Conservation (phyloP, 768 basidiomycete species). For the Fistulinella prunicolor region DNA sequence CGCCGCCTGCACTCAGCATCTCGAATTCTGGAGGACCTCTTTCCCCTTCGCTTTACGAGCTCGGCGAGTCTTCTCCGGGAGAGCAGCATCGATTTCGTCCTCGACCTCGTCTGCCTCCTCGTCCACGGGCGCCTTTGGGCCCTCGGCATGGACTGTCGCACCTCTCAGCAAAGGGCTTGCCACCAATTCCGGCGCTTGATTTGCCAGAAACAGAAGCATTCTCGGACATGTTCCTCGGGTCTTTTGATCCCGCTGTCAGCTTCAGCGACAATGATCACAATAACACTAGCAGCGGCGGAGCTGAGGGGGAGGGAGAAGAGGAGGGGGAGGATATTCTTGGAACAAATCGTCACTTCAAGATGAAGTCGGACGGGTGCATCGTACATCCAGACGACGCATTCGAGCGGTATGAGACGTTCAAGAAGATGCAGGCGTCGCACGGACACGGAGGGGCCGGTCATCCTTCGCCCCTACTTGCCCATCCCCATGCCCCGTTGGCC, state of each 20-base stretch:
- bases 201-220: slow-evolving; percentile 19
- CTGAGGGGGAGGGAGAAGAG: not conserved
- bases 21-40: slow-evolving; percentile 37
- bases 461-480: slow-evolving; percentile 5
- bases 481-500: not conserved
- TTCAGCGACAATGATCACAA: no score
- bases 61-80: not conserved
- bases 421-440: slow-evolving; percentile 43
- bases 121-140: slow-evolving; percentile 24
- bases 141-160: slow-evolving; percentile 17
- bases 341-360: slow-evolving; percentile 2
- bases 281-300: not conserved
- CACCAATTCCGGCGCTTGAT: slow-evolving; percentile 43
- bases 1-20: slow-evolving; percentile 1
- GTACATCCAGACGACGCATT: slow-evolving; percentile 75
- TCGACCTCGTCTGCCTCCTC: slow-evolving; percentile 8
- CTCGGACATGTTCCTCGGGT: not conserved
- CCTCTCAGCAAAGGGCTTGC: slow-evolving; percentile 48
- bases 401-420: slow-evolving; percentile 85
- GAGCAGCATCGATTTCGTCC: no score
- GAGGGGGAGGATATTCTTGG: not conserved
- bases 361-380: slow-evolving; percentile 14
- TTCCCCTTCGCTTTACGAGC: slow-evolving; percentile 22
- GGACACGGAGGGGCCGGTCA: not conserved
- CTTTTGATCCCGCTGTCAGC: no score